Conservation (phyloP, 1,139 yeast species). For the Eremothecium sinecaudum region DNA sequence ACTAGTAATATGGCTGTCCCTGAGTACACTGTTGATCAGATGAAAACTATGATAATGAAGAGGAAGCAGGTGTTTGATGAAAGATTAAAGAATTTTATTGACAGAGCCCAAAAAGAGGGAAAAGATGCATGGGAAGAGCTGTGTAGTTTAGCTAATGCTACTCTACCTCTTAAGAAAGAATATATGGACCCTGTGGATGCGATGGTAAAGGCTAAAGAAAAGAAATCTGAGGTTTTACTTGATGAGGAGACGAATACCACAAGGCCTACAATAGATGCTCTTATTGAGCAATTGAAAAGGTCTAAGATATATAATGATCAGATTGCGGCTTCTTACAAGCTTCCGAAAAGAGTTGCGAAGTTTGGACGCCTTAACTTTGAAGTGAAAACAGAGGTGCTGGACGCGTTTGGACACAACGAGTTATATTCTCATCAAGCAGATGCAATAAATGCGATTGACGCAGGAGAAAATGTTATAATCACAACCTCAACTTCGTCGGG, state of each 20-base stretch:
- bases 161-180: constrained; percentile 43
- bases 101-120: constrained; percentile 28
- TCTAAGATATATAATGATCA: constrained; percentile 52
- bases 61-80: constrained; percentile 46
- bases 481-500: constrained; percentile 96
- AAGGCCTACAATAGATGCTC: constrained; percentile 35
- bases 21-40: constrained; percentile 38
- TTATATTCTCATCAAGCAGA: constrained; percentile 76
- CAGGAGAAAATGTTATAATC: constrained; percentile 60
- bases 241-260: constrained; percentile 22
- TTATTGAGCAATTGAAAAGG: constrained; percentile 41
- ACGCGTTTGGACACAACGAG: constrained; percentile 40
- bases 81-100: constrained; percentile 38
- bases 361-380: constrained; percentile 36
- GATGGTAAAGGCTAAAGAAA: constrained; percentile 32
- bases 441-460: constrained; percentile 52
- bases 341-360: constrained; percentile 40
- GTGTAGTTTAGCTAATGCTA: constrained; percentile 27
- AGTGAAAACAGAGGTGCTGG: constrained; percentile 39
- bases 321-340: constrained; percentile 39
- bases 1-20: constrained; percentile 31
- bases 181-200: constrained; percentile 44
- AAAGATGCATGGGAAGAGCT: constrained; percentile 36
- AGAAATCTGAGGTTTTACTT: constrained; percentile 11
- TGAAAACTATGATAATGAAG: constrained; percentile 51